Percentiles rank a stretch among this genome's conserved stretches.
phyloP scores from a whole-genome alignment of 176 grass and related monocot species.

The Leersia perrieri region DNA sequence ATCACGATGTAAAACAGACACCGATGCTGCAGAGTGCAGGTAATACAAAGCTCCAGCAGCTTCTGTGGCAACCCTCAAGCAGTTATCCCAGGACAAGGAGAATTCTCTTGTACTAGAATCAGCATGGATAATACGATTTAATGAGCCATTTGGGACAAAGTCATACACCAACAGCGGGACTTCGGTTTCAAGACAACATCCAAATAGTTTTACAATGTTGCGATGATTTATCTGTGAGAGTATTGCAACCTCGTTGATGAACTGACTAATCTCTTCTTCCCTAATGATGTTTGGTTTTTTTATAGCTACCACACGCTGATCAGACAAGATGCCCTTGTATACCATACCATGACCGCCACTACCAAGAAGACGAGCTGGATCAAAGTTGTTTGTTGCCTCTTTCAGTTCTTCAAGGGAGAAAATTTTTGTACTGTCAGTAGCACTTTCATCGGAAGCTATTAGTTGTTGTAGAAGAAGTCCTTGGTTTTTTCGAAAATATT shows the following conservation, averaged over 20 bases:
- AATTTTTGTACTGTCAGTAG: neutral
- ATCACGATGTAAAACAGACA: slow-evolving; percentile 9
- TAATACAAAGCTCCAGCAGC: no score
- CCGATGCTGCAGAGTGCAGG: neutral
- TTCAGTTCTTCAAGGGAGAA: neutral
- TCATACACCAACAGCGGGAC: neutral
- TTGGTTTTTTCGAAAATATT: neutral
- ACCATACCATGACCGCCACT: neutral
- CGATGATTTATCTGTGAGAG: neutral
- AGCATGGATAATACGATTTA: slow-evolving; percentile 7
- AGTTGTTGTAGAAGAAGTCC: neutral
- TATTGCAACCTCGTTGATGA: neutral
- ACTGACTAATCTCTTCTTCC: neutral
- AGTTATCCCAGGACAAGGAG: neutral
- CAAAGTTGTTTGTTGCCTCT: neutral
- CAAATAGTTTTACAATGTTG: neutral
- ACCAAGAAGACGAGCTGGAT: neutral
- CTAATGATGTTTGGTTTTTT: neutral
- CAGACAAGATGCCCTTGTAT: neutral
- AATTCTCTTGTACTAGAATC: neutral
- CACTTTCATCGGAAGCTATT: neutral
- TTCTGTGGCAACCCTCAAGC: neutral
- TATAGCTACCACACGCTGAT: neutral
- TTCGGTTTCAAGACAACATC: neutral
- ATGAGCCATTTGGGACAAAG: slow-evolving; percentile 25